These are phyloP conservation scores for Fagus crenata DNA, from an alignment of 306 rosid genomes.

Conservation along the genomic window DNA sequence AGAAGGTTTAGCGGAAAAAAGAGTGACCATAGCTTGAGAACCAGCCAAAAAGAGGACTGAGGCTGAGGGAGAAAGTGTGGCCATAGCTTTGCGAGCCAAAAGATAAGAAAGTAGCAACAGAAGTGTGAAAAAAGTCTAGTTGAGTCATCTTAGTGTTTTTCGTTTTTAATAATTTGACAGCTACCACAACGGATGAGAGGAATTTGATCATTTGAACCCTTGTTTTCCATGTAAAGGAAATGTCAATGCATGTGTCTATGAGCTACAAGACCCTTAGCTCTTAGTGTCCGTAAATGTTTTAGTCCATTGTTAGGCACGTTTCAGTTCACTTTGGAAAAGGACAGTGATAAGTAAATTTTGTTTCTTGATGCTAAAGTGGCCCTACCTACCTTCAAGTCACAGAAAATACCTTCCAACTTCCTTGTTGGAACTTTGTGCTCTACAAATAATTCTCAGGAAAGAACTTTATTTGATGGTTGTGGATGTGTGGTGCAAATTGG, in stretches of 20 bases:
- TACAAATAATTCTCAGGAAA: neutral
- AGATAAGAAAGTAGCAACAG: neutral
- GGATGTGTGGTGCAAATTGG: constrained; percentile 22
- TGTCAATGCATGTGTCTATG: too few relatives aligned
- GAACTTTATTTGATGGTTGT: neutral
- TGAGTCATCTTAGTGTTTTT: neutral
- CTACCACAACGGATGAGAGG: too few relatives aligned
- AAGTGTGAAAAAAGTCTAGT: neutral
- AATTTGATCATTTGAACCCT: too few relatives aligned
- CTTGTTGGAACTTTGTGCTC: neutral
- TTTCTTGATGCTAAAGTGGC: neutral
- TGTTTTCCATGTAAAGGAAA: too few relatives aligned
- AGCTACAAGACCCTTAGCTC: too few relatives aligned
- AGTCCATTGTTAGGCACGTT: neutral
- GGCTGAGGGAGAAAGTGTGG: constrained; percentile 16
- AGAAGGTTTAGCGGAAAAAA: constrained; percentile 14
- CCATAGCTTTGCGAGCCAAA: neutral
- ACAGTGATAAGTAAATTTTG: neutral
- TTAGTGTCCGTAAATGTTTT: neutral
- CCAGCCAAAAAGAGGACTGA: neutral
- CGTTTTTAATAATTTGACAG: too few relatives aligned
- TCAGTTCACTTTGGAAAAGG: neutral
- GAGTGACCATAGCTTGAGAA: constrained; percentile 16
- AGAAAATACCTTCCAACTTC: neutral
- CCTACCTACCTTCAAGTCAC: constrained; percentile 7